Evolutionary conservation across 495 filamentous ascomycete species (phyloP).

Genomic region (Pyrenula massariospora): DNA sequence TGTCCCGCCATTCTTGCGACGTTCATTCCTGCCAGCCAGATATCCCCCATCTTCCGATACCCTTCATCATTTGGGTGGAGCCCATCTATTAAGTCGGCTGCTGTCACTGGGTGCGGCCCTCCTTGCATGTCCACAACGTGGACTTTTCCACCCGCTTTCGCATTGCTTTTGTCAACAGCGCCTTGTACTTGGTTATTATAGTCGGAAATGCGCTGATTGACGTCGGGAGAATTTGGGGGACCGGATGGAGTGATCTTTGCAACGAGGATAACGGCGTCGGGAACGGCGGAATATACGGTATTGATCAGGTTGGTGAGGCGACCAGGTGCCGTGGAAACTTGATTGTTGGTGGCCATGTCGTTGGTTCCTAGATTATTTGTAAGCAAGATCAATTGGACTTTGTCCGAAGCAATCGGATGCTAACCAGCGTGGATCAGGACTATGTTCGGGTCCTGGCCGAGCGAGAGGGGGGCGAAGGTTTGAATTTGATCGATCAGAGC

Average conservation of each 20-base stretch:
- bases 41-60: background rate
- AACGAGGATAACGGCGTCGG: background rate
- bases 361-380: background rate
- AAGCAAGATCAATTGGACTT: too few species aligned
- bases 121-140: background rate
- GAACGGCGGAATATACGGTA: background rate
- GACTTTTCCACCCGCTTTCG: background rate
- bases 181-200: background rate
- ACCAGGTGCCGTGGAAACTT: background rate
- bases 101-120: background rate
- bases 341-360: background rate
- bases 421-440: background rate
- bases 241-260: background rate
- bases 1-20: too few species aligned
- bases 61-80: background rate
- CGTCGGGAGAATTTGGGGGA: background rate
- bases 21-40: background rate
- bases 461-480: background rate
- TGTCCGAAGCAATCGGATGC: too few species aligned
- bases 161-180: background rate
- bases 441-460: background rate
- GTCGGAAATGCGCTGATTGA: background rate
- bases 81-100: background rate
- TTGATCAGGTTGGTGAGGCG: background rate
- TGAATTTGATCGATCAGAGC: background rate